A percentile compares a stretch with the other conserved stretches of the same genome.
Conservation (phyloP, 306 rosid genomes). For the Vigna unguiculata region DNA sequence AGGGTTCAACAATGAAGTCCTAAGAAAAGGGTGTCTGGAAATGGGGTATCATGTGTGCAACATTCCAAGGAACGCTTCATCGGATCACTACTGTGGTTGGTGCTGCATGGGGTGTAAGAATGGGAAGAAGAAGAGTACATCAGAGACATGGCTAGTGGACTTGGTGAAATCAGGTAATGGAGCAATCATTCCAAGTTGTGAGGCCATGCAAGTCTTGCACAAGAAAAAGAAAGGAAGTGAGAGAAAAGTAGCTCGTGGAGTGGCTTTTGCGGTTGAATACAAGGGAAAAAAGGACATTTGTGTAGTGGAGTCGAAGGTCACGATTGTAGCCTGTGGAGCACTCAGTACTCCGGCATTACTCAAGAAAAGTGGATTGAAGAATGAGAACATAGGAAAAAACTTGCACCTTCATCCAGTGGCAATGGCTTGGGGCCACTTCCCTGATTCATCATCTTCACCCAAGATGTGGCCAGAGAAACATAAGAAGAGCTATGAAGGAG, state of each 20-base stretch:
- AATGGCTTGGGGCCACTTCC: constrained; percentile 93
- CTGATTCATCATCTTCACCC: constrained; percentile 53
- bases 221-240: constrained; percentile 54
- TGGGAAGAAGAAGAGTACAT: constrained; percentile 73
- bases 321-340: constrained; percentile 84
- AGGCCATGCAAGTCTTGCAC: constrained; percentile 62
- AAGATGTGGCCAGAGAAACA: constrained; percentile 59
- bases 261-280: constrained; percentile 54
- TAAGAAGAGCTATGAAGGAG: constrained; percentile 87
- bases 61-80: constrained; percentile 71
- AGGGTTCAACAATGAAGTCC: constrained; percentile 73
- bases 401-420: constrained; percentile 81
- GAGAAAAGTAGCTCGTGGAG: constrained; percentile 56
- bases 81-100: constrained; percentile 86
- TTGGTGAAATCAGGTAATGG: constrained; percentile 79
- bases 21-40: constrained; percentile 80
- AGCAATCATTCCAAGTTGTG: constrained; percentile 68
- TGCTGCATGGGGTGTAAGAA: constrained; percentile 81
- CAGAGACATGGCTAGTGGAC: constrained; percentile 88
- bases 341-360: constrained; percentile 72
- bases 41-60: constrained; percentile 66
- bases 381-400: constrained; percentile 68
- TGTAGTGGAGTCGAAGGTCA: constrained; percentile 76
- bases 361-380: constrained; percentile 72
- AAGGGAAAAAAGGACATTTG: constrained; percentile 56